Percentiles rank a stretch among this genome's conserved stretches.
These are phyloP conservation scores for Russula sp. DNA, from an alignment of 768 basidiomycete species.

Conservation along the genomic window DNA sequence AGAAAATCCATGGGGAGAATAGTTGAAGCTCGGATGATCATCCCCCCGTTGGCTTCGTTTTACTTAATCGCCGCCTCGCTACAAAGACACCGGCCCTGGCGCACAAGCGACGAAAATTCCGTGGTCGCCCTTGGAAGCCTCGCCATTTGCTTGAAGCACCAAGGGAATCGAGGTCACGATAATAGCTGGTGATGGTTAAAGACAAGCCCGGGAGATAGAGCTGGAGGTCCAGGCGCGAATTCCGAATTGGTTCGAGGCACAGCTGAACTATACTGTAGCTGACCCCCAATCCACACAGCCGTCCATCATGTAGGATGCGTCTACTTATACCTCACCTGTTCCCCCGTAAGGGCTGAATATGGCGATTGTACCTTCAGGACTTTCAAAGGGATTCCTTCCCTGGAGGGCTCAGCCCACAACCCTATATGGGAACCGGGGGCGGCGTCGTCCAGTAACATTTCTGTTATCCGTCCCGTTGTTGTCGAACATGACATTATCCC, in stretches of 20 bases:
- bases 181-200: neutral
- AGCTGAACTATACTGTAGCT: neutral
- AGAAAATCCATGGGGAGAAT: neutral
- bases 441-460: neutral
- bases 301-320: neutral
- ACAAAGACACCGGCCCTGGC: neutral
- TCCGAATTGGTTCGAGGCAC: neutral
- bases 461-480: neutral
- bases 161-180: neutral
- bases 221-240: neutral
- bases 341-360: neutral
- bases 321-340: neutral
- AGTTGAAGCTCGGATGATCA: neutral
- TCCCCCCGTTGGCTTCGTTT: neutral
- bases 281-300: neutral
- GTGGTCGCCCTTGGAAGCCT: neutral
- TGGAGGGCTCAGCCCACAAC: neutral
- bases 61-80: constrained; percentile 22
- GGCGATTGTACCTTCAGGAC: neutral
- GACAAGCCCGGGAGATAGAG: neutral
- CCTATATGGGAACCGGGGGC: too few relatives aligned
- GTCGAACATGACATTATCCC: neutral
- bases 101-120: neutral
- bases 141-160: neutral
- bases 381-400: neutral